Conservation (phyloP, 2,329 filamentous ascomycete species). For the Colletotrichum sansevieriae region DNA sequence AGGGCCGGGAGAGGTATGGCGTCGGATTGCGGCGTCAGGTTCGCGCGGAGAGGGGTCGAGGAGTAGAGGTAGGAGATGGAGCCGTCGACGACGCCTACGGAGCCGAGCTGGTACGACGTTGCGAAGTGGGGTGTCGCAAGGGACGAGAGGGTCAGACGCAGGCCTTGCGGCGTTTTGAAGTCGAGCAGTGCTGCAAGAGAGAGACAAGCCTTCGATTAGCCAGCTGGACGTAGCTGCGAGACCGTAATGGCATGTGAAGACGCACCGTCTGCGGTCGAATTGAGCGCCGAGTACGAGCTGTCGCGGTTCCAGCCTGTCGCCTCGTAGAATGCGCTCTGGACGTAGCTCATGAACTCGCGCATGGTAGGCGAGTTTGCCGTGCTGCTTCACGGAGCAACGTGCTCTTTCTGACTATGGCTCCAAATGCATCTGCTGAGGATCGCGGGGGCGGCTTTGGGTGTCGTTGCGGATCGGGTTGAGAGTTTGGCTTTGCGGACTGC, state of each 20-base stretch:
- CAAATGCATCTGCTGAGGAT: conserved; percentile 13
- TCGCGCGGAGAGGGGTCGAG: conserved; percentile 78
- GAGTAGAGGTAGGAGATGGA: conserved; percentile 98
- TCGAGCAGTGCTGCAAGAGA: conserved; percentile 78
- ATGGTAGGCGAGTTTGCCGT: conserved; percentile 61
- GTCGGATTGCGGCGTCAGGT: conserved; percentile 77
- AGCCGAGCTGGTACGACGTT: conserved; percentile 92
- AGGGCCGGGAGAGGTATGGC: conserved; percentile 82
- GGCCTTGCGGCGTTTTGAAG: conserved; percentile 86
- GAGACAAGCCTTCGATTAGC: background rate
- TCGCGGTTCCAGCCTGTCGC: conserved; percentile 90
- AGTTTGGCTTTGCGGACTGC: background rate
- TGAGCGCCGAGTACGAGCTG: conserved; percentile 91
- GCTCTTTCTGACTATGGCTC: conserved; percentile 22
- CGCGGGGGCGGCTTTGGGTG: background rate
- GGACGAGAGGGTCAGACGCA: conserved; percentile 89
- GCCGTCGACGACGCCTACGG: conserved; percentile 91
- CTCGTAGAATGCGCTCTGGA: conserved; percentile 90
- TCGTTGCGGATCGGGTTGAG: background rate
- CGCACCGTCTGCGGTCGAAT: conserved; percentile 83
- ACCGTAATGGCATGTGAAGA: conserved; percentile 12
- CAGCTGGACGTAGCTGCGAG: no score
- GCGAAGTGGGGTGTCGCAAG: conserved; percentile 94
- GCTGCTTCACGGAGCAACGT: conserved; percentile 24
- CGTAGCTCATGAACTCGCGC: conserved; percentile 98